Percentiles rank a stretch among this genome's conserved stretches.
Conservation (phyloP, 495 filamentous ascomycete genomes). For the Neurospora terricola region DNA sequence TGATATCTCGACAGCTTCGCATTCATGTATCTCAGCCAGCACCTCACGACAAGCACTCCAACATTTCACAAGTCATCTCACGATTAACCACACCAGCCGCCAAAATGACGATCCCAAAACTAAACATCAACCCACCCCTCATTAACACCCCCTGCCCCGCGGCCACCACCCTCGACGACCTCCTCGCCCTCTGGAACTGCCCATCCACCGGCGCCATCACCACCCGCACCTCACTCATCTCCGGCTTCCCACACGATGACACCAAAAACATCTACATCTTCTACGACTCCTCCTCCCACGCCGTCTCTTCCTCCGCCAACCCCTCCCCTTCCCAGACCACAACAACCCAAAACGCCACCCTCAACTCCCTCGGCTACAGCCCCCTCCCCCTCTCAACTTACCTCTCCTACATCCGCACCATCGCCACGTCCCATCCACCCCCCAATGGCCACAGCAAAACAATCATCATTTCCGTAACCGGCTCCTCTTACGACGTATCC, state of each 20-base stretch:
- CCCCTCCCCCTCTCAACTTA: constrained; percentile 47
- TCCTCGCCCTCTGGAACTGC: constrained; percentile 44
- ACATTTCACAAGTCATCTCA: background rate
- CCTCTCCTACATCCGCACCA: constrained; percentile 54
- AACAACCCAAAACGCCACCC: constrained; percentile 37
- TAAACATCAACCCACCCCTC: constrained; percentile 51
- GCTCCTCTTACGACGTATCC: constrained; percentile 37
- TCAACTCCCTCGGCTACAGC: constrained; percentile 64
- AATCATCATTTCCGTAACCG: constrained; percentile 64
- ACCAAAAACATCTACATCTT: constrained; percentile 56
- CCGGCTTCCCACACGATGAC: constrained; percentile 49
- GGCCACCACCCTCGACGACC: constrained; percentile 51
- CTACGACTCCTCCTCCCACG: constrained; percentile 44
- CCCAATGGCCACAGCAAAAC: constrained; percentile 31
- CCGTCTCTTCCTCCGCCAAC: background rate
- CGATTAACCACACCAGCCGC: background rate
- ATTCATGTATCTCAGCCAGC: background rate
- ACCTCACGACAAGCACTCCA: background rate
- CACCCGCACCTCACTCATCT: constrained; percentile 50
- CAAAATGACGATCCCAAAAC: constrained; percentile 11
- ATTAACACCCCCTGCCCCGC: constrained; percentile 63
- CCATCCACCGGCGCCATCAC: constrained; percentile 59
- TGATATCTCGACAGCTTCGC: background rate
- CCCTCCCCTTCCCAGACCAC: background rate
- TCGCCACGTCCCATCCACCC: constrained; percentile 20